A percentile compares a stretch with the other conserved stretches of the same genome.
Conservation (phyloP, 352 stramenopile genomes). For the Phytopythium oedochilum region DNA sequence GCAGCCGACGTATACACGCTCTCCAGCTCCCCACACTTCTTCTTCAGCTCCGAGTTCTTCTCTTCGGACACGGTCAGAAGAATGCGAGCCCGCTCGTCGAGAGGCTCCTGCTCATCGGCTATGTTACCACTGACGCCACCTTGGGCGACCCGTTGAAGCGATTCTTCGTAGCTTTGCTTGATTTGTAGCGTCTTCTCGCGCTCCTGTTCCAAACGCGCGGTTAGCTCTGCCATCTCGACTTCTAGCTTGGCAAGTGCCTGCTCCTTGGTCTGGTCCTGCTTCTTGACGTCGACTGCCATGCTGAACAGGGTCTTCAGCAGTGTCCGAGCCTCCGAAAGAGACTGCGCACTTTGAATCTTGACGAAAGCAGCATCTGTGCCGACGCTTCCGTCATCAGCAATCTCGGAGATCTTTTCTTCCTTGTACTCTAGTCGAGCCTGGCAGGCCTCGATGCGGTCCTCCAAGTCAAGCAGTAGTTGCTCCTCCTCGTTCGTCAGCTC, state of each 20-base stretch:
- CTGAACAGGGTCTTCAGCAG: constrained; percentile 82
- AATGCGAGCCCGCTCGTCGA: constrained; percentile 59
- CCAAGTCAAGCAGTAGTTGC: constrained; percentile 75
- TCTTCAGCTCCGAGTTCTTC: constrained; percentile 53
- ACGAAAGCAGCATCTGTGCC: constrained; percentile 48
- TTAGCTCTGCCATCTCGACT: constrained; percentile 65
- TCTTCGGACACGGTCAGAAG: constrained; percentile 78
- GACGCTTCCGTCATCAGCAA: constrained; percentile 42
- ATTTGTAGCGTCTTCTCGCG: constrained; percentile 71
- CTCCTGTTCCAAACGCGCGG: constrained; percentile 58
- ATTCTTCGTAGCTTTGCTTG: constrained; percentile 82
- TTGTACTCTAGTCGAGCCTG: constrained; percentile 87
- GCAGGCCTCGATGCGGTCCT: constrained; percentile 83
- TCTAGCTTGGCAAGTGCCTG: constrained; percentile 71
- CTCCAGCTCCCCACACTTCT: constrained; percentile 79
- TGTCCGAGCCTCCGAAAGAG: constrained; percentile 72
- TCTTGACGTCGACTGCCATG: constrained; percentile 86
- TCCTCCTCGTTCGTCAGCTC: constrained; percentile 77
- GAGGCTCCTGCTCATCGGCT: constrained; percentile 19
- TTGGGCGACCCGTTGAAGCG: constrained; percentile 68
- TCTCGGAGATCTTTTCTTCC: constrained; percentile 85
- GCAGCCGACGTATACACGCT: constrained; percentile 29
- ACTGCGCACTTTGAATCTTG: constrained; percentile 82
- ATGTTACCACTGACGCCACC: constrained; percentile 11
- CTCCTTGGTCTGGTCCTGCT: constrained; percentile 80